Evolutionary conservation across 805 yeast species (phyloP).

Genomic region (Wickerhamiella parazyma): DNA sequence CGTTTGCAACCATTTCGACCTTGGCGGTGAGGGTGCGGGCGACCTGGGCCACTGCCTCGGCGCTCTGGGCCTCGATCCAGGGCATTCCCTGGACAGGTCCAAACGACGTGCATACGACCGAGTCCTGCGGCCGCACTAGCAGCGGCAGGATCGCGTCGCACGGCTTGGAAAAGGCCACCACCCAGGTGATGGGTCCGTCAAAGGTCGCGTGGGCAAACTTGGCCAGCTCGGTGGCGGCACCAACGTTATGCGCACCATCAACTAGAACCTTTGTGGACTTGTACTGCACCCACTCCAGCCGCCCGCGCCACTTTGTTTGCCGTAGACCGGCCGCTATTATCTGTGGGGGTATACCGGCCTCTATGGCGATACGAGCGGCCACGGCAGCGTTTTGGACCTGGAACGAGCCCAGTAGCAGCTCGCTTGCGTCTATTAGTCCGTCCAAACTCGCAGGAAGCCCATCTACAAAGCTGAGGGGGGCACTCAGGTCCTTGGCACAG

Average conservation of each 20-base stretch:
- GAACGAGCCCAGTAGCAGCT: conserved; percentile 60
- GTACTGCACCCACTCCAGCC: conserved; percentile 43
- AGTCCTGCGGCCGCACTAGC: conserved; percentile 39
- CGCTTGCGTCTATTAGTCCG: conserved; percentile 10
- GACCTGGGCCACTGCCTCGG: conserved; percentile 24
- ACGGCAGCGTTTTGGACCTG: conserved; percentile 54
- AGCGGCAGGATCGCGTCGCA: conserved; percentile 37
- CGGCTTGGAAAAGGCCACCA: conserved; percentile 67
- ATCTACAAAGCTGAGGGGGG: conserved; percentile 7
- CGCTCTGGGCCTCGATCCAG: conserved; percentile 52
- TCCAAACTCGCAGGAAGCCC: conserved; percentile 4
- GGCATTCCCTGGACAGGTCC: conserved; percentile 81
- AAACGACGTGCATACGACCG: conserved; percentile 50
- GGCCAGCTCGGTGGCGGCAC: conserved; percentile 65
- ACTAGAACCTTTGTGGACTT: conserved; percentile 33
- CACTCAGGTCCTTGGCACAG: conserved; percentile 3
- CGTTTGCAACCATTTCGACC: conserved; percentile 17
- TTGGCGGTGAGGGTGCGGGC: conserved; percentile 18
- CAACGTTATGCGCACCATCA: conserved; percentile 90
- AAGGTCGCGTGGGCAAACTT: conserved; percentile 32
- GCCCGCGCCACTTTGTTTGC: conserved; percentile 69
- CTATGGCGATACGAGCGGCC: conserved; percentile 10
- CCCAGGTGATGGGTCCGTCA: conserved; percentile 35
- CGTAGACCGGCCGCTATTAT: conserved; percentile 39
- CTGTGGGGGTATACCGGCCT: conserved; percentile 24